phyloP scores from a whole-genome alignment of 208 protist genomes.

The Wallacemonas sp. region DNA sequence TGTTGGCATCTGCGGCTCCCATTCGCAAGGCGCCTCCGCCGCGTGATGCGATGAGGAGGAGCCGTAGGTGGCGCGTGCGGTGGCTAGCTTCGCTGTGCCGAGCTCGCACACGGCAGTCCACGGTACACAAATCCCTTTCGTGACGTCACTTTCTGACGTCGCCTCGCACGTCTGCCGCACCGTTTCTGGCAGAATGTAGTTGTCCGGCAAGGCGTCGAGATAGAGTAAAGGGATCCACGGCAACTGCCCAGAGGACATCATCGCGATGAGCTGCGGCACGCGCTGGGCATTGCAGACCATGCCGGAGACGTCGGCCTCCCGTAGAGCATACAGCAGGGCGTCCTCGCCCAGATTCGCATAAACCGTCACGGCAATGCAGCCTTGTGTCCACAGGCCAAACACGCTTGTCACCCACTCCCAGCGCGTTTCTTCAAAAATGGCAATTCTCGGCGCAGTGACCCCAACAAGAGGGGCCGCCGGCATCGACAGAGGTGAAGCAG shows the following conservation, averaged over 20 bases:
- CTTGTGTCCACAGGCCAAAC: constrained; percentile 47
- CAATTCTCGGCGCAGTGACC: constrained; percentile 15
- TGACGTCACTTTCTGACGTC: neutral
- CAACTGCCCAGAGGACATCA: constrained; percentile 18
- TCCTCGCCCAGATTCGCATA: constrained; percentile 61
- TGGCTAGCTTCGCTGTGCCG: constrained; percentile 9
- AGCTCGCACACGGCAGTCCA: constrained; percentile 35
- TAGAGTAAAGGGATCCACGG: constrained; percentile 28
- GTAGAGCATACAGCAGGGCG: constrained; percentile 37
- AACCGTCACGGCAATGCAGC: constrained; percentile 33
- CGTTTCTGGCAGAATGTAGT: constrained; percentile 20
- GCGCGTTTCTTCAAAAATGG: constrained; percentile 48
- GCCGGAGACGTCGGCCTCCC: constrained; percentile 23
- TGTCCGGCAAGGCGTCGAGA: constrained; percentile 18
- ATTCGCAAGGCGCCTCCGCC: no score
- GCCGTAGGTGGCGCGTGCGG: neutral
- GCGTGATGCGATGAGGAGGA: no score
- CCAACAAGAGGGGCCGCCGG: neutral
- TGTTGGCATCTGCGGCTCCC: constrained; percentile 2
- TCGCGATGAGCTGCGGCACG: constrained; percentile 25
- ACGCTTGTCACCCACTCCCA: constrained; percentile 51
- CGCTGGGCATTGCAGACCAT: constrained; percentile 38
- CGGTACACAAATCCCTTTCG: constrained; percentile 5
- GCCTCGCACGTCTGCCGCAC: neutral
- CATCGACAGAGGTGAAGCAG: neutral